A percentile compares a stretch with the other conserved stretches of the same genome.
Conservation (phyloP, 2,329 filamentous ascomycete species). For the Pseudophaeomoniella oleicola region DNA sequence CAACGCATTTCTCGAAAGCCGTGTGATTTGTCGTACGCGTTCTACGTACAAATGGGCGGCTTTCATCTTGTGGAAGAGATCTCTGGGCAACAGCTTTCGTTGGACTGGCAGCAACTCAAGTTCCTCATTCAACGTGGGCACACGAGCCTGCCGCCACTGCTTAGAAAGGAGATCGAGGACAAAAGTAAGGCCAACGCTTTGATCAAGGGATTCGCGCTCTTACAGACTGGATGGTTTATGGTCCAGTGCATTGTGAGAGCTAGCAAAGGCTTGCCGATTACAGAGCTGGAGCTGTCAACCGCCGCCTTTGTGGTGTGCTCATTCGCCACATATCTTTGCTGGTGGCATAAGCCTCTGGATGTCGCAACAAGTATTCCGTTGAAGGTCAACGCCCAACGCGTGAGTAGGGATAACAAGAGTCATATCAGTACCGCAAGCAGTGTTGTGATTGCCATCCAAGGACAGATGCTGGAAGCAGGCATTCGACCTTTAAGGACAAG, state of each 20-base stretch:
- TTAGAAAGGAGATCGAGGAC: constrained; percentile 16
- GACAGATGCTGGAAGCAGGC: too few relatives aligned
- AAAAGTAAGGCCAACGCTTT: constrained; percentile 23
- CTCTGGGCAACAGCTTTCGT: too few relatives aligned
- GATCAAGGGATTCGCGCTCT: constrained; percentile 20
- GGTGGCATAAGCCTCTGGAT: constrained; percentile 20
- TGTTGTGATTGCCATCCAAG: too few relatives aligned
- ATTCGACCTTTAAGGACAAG: too few relatives aligned
- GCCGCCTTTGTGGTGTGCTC: constrained; percentile 20
- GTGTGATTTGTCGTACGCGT: too few relatives aligned
- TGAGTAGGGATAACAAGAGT: too few relatives aligned
- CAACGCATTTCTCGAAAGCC: too few relatives aligned
- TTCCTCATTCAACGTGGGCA: constrained; percentile 4
- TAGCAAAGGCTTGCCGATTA: constrained; percentile 18
- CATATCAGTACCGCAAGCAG: too few relatives aligned
- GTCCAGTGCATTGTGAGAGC: constrained; percentile 20
- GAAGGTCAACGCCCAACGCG: too few relatives aligned
- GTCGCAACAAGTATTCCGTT: too few relatives aligned
- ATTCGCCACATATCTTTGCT: constrained; percentile 18
- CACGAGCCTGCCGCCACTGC: constrained; percentile 2
- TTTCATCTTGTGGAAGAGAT: constrained; percentile 1
- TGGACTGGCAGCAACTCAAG: too few relatives aligned
- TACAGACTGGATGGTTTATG: constrained; percentile 25
- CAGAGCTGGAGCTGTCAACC: constrained; percentile 22
- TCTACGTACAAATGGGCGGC: constrained; percentile 18